phyloP scores from a whole-genome alignment of 1,284 basidiomycete genomes.

The Caloboletus firmus region DNA sequence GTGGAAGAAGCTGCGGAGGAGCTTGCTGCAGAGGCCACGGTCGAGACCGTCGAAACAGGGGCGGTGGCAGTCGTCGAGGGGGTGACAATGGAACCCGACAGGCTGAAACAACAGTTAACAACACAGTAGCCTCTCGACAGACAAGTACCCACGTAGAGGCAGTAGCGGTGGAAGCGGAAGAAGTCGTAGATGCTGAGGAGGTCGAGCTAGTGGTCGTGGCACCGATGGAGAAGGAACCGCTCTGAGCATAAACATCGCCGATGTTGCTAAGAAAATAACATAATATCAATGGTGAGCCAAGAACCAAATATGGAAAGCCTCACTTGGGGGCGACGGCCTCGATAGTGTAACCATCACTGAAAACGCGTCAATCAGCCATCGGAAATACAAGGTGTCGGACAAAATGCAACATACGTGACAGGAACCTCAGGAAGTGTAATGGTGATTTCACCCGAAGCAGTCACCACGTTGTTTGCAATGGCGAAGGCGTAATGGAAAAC shows the following conservation, averaged over 20 bases:
- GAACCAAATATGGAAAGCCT: not conserved
- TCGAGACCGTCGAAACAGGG: not conserved
- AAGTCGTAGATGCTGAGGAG: constrained; percentile 18
- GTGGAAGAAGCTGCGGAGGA: constrained; percentile 17
- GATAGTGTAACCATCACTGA: constrained; percentile 53
- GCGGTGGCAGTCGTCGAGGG: not conserved
- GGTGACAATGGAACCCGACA: not conserved
- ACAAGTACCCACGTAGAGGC: constrained; percentile 10
- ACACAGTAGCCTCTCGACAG: accelerated
- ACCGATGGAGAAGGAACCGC: constrained; percentile 46
- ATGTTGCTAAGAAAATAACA: constrained; percentile 42
- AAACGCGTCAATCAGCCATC: constrained; percentile 2
- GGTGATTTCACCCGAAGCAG: constrained; percentile 36
- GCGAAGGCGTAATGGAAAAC: constrained; percentile 57
- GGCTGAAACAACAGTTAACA: constrained; percentile 9
- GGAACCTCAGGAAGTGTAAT: constrained; percentile 54
- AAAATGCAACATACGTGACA: constrained; percentile 40
- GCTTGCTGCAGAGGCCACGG: not conserved
- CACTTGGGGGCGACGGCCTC: constrained; percentile 49
- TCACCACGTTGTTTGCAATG: constrained; percentile 58
- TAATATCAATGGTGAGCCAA: not conserved
- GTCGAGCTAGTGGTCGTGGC: constrained; percentile 26
- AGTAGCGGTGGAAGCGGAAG: constrained; percentile 2
- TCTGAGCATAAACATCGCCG: constrained; percentile 45
- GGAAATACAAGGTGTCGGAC: not conserved